A percentile compares a stretch with the other conserved stretches of the same genome.
Conservation (phyloP, 495 filamentous ascomycete species). For the Halenospora varia region DNA sequence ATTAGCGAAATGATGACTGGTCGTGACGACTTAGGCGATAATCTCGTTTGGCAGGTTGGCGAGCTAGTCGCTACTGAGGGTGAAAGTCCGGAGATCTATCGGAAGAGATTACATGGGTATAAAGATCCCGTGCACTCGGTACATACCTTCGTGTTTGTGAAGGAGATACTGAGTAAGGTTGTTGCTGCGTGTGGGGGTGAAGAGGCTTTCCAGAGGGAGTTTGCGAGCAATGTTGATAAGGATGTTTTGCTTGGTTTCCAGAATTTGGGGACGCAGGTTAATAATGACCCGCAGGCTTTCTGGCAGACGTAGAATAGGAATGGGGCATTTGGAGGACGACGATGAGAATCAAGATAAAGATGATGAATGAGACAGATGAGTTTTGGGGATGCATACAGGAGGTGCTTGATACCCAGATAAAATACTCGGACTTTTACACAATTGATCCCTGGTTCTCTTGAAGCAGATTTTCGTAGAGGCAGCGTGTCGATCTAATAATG, state of each 20-base stretch:
- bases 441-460: too few relatives aligned
- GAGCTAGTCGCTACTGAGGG: slow-evolving; percentile 45
- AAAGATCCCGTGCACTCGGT: slow-evolving; percentile 69
- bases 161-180: slow-evolving; percentile 58
- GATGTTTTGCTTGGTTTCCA: slow-evolving; percentile 71
- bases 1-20: slow-evolving; percentile 35
- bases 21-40: slow-evolving; percentile 27
- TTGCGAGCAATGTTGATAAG: slow-evolving; percentile 82
- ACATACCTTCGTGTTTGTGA: slow-evolving; percentile 66
- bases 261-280: slow-evolving; percentile 10
- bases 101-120: slow-evolving; percentile 45
- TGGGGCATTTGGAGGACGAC: too few relatives aligned
- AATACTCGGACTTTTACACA: too few relatives aligned
- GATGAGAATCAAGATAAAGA: too few relatives aligned
- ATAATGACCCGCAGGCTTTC: slow-evolving; percentile 5
- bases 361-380: too few relatives aligned
- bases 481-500: too few relatives aligned
- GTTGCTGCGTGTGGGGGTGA: slow-evolving; percentile 67
- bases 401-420: too few relatives aligned
- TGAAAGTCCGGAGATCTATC: slow-evolving; percentile 61
- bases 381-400: too few relatives aligned
- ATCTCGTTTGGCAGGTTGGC: slow-evolving; percentile 62
- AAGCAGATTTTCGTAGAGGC: too few relatives aligned
- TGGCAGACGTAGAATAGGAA: slow-evolving; percentile 17
- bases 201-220: slow-evolving; percentile 68